Percentiles rank a stretch among this genome's conserved stretches.
These are phyloP conservation scores for Irpex lacteus DNA, from an alignment of 1,284 basidiomycete species.

Conservation along the genomic window DNA sequence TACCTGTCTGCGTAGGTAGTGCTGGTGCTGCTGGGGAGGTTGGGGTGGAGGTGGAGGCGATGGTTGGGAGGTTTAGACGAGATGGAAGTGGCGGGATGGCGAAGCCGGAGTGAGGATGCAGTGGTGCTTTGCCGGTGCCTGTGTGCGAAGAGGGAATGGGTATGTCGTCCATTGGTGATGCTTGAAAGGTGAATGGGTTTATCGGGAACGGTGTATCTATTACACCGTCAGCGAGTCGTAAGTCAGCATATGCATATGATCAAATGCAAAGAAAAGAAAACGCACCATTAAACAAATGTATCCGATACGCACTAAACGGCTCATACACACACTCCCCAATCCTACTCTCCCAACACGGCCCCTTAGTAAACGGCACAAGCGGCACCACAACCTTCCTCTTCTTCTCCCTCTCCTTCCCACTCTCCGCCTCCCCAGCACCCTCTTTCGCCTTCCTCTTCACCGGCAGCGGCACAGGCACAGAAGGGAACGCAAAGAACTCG, in stretches of 20 bases:
- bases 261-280: not conserved
- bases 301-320: slow-evolving; percentile 64
- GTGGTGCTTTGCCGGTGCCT: not conserved
- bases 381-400: slow-evolving; percentile 73
- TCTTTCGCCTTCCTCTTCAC: slow-evolving; percentile 52
- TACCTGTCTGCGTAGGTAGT: not conserved
- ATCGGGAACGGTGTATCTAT: slow-evolving; percentile 72
- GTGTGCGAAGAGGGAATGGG: slow-evolving; percentile 11
- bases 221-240: not conserved
- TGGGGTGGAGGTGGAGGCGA: slow-evolving; percentile 5
- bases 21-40: slow-evolving; percentile 8
- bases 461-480: too few relatives aligned
- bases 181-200: slow-evolving; percentile 76
- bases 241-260: not conserved
- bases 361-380: slow-evolving; percentile 74
- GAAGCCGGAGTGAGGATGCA: slow-evolving; percentile 19
- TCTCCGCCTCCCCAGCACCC: slow-evolving; percentile 28
- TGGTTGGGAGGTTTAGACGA: slow-evolving; percentile 14
- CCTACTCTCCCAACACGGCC: slow-evolving; percentile 69
- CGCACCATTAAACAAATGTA: slow-evolving; percentile 77
- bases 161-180: slow-evolving; percentile 33
- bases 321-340: slow-evolving; percentile 62
- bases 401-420: slow-evolving; percentile 37
- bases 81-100: slow-evolving; percentile 39
- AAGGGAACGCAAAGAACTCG: slow-evolving; percentile 17